Evolutionary conservation across 2,329 filamentous ascomycete genomes (phyloP).

Genomic region (Coniochaeta sp.): DNA sequence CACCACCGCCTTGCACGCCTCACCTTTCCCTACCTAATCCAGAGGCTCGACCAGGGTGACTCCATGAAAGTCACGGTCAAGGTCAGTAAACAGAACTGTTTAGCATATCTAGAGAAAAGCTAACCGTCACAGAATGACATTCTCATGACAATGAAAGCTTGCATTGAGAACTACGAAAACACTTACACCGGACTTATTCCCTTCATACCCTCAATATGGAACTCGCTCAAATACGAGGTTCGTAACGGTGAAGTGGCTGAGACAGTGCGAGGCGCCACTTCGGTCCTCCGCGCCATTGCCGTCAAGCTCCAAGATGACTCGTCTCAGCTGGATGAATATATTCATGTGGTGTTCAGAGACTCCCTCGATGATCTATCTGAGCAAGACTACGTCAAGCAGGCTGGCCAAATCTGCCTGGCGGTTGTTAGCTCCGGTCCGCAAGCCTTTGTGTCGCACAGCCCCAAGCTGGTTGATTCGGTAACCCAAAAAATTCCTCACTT

Average conservation of each 20-base stretch:
- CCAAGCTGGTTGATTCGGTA: constrained; percentile 37
- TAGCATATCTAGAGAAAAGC: background rate
- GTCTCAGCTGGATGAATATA: constrained; percentile 25
- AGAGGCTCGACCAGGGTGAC: constrained; percentile 51
- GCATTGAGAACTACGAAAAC: constrained; percentile 39
- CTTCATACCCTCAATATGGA: constrained; percentile 44
- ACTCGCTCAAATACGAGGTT: constrained; percentile 55
- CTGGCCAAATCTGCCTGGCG: constrained; percentile 44
- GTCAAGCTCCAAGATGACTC: constrained; percentile 28
- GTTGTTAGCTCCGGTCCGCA: constrained; percentile 38
- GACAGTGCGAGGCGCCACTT: constrained; percentile 46
- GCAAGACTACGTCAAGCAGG: constrained; percentile 41
- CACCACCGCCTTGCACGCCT: constrained; percentile 35
- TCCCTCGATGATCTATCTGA: constrained; percentile 45
- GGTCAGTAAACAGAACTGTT: constrained; percentile 22
- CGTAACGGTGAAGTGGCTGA: constrained; percentile 53
- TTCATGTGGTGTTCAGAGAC: constrained; percentile 42
- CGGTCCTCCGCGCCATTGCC: constrained; percentile 43
- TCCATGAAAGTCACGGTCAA: constrained; percentile 52
- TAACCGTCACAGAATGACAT: constrained; percentile 39
- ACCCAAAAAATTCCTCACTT: constrained; percentile 42
- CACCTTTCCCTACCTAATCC: constrained; percentile 45
- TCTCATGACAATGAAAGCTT: constrained; percentile 46
- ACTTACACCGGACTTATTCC: constrained; percentile 39
- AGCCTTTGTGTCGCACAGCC: constrained; percentile 39